A percentile compares a stretch with the other conserved stretches of the same genome.
These are phyloP conservation scores for Blastocystis sp. DNA, from an alignment of 352 stramenopile genomes.

Conservation along the genomic window DNA sequence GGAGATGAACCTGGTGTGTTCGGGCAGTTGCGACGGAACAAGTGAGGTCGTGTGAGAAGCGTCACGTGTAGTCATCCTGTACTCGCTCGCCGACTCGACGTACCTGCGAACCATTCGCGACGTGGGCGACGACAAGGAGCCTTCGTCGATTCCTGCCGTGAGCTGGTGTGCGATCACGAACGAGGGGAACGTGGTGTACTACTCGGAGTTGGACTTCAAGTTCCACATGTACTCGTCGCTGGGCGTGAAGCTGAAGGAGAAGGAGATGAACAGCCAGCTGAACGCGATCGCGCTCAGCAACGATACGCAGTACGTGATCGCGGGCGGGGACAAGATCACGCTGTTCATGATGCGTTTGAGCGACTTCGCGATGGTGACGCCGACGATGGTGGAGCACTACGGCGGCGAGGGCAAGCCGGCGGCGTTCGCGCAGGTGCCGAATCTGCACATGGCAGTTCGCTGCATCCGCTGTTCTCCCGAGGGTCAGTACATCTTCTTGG, in stretches of 20 bases:
- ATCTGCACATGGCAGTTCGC: conserved; percentile 58
- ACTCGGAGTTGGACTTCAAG: conserved; percentile 69
- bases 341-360: conserved; percentile 63
- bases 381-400: conserved; percentile 35
- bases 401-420: conserved; percentile 52
- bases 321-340: conserved; percentile 62
- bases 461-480: conserved; percentile 24
- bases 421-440: conserved; percentile 50
- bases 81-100: conserved; percentile 31
- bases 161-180: conserved; percentile 70
- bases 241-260: conserved; percentile 59
- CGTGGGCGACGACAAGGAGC: conserved; percentile 48
- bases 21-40: conserved; percentile 54
- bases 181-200: conserved; percentile 68
- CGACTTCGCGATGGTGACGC: conserved; percentile 39
- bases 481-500: conserved; percentile 57
- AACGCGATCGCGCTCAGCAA: conserved; percentile 57
- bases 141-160: conserved; percentile 53
- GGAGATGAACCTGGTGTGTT: conserved; percentile 64
- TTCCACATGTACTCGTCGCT: conserved; percentile 70
- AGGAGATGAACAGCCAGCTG: conserved; percentile 67
- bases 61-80: conserved; percentile 50
- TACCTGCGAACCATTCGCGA: conserved; percentile 65
- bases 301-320: conserved; percentile 62
- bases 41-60: not conserved